Conservation (phyloP, 2,329 filamentous ascomycete genomes). For the Eutypella sp. region DNA sequence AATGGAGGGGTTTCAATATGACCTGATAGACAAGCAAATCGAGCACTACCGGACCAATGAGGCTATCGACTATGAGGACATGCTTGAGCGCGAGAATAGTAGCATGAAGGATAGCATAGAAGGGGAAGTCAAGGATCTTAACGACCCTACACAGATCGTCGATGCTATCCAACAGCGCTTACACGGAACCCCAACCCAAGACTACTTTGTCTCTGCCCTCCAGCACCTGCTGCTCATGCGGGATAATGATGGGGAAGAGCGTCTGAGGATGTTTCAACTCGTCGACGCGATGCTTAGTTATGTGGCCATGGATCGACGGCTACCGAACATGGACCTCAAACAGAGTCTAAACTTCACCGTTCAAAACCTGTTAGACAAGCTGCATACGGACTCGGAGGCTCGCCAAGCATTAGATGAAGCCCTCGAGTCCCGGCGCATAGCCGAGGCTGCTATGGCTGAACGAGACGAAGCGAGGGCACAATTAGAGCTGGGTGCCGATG, state of each 20-base stretch:
- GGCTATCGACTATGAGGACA: constrained; percentile 96
- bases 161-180: constrained; percentile 88
- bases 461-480: constrained; percentile 89
- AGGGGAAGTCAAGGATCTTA: constrained; percentile 84
- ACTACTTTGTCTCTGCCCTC: constrained; percentile 93
- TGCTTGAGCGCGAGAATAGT: constrained; percentile 84
- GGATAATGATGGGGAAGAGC: constrained; percentile 87
- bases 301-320: constrained; percentile 92
- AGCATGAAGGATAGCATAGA: constrained; percentile 86
- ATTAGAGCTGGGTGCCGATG: constrained; percentile 87
- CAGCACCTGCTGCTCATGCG: constrained; percentile 92
- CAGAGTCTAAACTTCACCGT: constrained; percentile 97
- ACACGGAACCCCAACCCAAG: constrained; percentile 76
- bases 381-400: constrained; percentile 95
- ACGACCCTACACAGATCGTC: constrained; percentile 86
- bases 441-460: constrained; percentile 92
- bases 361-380: constrained; percentile 87
- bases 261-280: constrained; percentile 91
- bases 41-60: constrained; percentile 91
- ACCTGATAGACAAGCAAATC: constrained; percentile 96
- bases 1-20: constrained; percentile 98
- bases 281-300: constrained; percentile 99
- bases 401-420: constrained; percentile 89
- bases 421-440: constrained; percentile 83
- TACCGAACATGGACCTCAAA: constrained; percentile 97